Base-by-base conservation (phyloP, 2,329 filamentous ascomycete genomes). In the Sclerotinia glacialis region DNA sequence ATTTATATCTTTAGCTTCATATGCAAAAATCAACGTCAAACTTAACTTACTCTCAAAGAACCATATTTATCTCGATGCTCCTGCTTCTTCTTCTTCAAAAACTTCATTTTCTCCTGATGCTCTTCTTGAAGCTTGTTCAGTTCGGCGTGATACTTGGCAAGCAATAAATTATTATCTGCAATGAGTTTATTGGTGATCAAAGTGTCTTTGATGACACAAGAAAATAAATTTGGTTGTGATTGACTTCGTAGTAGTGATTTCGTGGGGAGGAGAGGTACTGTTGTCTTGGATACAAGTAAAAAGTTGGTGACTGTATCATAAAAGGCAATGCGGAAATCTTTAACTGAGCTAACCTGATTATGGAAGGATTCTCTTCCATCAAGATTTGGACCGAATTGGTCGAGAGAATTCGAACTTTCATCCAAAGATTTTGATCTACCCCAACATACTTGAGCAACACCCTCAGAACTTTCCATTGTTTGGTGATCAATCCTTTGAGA, bases 11-110 rank as follows among this genome's bases (percentile, higher is more conserved):
- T 60, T 60, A 49, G 44, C 37, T 49, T 12, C 28, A 49, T 49
- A 4, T 49, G 21, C 44, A 61, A 49, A 49, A 21, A 9, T 61
- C 58, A 49, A 61, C 58, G 31, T 61, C 58, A 49, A 49, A 61
- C 58, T 61, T 49, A 49, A 61, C 58, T 61, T 49, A 61, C 58
- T 21, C 37, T 49, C 8, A 61, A 9, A 3, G n/a, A 14, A 26
- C 46, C 58, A 37, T 47, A 18, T 14, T 23, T 37, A 8, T 16
- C 16, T 4, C 58, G 58, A 61, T 61, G 58, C 5, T 37, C 28
- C 12, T 49, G 28, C 26, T 21, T 61, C 3, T 49, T 37, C n/a
- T 26, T 50, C 8, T 18, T 37, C 0, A 61, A 37, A 1, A 61
- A 26, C 14, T 21, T 11, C 58, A 61, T 49, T 11, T 49, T 61